A percentile compares a stretch with the other conserved stretches of the same genome.
These are phyloP conservation scores for Vaccinium myrtillus DNA, from an alignment of 148 eudicot species.

Conservation along the genomic window DNA sequence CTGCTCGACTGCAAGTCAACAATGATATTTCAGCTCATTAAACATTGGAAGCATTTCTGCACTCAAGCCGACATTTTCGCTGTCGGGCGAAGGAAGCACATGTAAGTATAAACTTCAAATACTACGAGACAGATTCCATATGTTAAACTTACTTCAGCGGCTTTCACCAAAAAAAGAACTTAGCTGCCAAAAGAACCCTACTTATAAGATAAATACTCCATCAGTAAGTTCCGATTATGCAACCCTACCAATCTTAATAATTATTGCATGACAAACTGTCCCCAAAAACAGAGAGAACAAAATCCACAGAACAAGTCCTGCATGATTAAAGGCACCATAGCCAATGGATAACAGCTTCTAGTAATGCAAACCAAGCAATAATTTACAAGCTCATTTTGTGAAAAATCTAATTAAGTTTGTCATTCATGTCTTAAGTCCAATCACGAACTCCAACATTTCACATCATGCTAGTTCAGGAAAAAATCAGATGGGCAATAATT, in stretches of 20 bases:
- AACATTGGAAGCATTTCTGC: not conserved
- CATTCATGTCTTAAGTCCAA: not conserved
- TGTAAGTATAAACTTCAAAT: not conserved
- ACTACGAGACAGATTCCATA: not conserved
- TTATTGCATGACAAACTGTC: not conserved
- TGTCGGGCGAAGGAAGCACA: not conserved
- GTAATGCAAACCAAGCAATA: constrained; percentile 10
- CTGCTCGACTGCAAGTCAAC: not conserved
- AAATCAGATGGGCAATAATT: not conserved
- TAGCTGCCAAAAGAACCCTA: not conserved
- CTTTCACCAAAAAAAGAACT: not conserved
- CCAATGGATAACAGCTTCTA: not conserved
- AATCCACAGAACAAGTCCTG: not conserved
- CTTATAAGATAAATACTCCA: not conserved
- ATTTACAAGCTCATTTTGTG: not conserved
- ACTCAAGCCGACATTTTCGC: not conserved
- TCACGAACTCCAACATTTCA: not conserved
- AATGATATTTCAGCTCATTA: not conserved
- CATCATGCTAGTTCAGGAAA: not conserved
- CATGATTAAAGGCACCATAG: not conserved
- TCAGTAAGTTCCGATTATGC: not conserved
- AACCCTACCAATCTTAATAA: not conserved
- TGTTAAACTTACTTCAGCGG: not conserved
- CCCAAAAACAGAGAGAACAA: not conserved
- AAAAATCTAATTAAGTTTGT: not conserved